A percentile compares a stretch with the other conserved stretches of the same genome.
These are phyloP conservation scores for Tuber melanosporum DNA, from an alignment of 495 filamentous ascomycete genomes.

Conservation along the genomic window DNA sequence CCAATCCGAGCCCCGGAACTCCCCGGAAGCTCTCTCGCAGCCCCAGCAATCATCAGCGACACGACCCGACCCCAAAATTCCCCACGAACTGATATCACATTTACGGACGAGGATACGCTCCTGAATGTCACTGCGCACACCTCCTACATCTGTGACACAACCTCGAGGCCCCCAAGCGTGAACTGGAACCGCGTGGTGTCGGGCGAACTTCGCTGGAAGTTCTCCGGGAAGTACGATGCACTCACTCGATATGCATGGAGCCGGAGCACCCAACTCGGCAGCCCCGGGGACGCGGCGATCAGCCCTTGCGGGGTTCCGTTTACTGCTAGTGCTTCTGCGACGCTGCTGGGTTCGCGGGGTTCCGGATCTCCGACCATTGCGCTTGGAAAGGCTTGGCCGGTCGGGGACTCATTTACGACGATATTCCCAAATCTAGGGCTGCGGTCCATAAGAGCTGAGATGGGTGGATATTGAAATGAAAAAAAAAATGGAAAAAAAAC, in stretches of 20 bases:
- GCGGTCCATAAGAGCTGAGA: neutral
- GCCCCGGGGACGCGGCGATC: too few species aligned
- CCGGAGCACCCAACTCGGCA: neutral
- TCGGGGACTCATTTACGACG: neutral
- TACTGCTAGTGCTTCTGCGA: neutral
- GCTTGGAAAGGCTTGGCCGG: neutral
- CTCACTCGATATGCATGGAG: neutral
- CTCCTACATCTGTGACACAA: neutral
- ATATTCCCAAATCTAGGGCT: neutral
- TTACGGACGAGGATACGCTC: neutral
- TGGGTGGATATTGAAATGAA: neutral
- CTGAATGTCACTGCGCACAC: neutral
- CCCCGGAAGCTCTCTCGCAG: neutral
- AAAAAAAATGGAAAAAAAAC: neutral
- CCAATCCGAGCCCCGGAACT: neutral
- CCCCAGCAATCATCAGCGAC: neutral
- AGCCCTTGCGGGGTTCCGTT: neutral
- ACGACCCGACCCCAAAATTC: neutral
- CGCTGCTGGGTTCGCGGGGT: neutral
- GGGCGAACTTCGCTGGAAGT: neutral
- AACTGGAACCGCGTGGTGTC: neutral
- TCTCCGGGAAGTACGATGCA: too few species aligned
- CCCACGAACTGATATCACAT: neutral
- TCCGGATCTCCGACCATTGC: neutral
- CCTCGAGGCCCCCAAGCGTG: neutral